phyloP scores from a whole-genome alignment of 108 stramenopile species.

The Conticribra guillardii region DNA sequence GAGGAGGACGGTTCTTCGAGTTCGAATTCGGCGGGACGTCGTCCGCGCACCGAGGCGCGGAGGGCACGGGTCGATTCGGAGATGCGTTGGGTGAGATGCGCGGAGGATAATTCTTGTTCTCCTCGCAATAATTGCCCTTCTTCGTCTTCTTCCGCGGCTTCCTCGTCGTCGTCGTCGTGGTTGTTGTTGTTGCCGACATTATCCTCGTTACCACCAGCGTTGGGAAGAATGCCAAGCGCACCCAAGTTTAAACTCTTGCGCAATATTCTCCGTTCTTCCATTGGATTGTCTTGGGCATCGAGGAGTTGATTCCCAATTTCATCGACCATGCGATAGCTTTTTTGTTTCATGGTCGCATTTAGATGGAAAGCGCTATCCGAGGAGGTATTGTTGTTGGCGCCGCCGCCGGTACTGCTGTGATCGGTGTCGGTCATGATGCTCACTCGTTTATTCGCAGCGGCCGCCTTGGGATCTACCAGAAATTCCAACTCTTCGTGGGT shows the following conservation, averaged over 20 bases:
- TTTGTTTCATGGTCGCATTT: not conserved
- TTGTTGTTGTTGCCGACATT: no score
- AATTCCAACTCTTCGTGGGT: constrained; percentile 27
- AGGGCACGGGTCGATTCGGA: constrained; percentile 31
- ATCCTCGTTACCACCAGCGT: no score
- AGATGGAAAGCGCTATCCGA: not conserved
- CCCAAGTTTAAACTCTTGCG: constrained; percentile 21
- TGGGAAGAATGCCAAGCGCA: no score
- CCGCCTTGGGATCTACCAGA: not conserved
- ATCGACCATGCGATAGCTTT: not conserved
- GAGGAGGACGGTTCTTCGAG: no score
- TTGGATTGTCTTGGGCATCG: constrained; percentile 3
- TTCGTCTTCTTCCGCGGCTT: not conserved
- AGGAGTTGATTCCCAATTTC: constrained; percentile 32
- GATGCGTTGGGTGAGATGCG: constrained; percentile 22
- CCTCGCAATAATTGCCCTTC: not conserved
- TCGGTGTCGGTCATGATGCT: not conserved
- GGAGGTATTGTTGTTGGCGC: not conserved
- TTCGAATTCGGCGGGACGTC: constrained; percentile 16
- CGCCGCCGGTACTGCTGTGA: not conserved
- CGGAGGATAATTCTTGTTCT: not conserved
- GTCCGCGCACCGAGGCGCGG: constrained; percentile 14
- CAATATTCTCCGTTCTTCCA: constrained; percentile 11
- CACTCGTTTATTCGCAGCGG: not conserved
- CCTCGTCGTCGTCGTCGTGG: not conserved